A percentile compares a stretch with the other conserved stretches of the same genome.
Conservation (phyloP, 1,139 yeast genomes). For the Candida sojae region DNA sequence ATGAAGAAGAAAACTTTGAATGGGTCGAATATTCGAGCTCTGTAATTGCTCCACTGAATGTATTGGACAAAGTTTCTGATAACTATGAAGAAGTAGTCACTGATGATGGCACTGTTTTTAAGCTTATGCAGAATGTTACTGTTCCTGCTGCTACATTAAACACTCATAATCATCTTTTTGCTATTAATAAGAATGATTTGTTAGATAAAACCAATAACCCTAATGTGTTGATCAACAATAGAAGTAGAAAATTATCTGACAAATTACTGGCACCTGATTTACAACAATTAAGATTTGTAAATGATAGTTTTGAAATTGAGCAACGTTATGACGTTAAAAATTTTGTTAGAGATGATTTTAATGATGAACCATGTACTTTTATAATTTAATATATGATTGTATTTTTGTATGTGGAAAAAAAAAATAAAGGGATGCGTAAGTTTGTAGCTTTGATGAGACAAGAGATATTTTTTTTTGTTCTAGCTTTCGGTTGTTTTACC, state of each 20-base stretch:
- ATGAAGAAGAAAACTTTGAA: not conserved
- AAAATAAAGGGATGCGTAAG: not conserved
- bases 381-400: not conserved
- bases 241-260: slow-evolving; percentile 13
- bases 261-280: slow-evolving; percentile 12
- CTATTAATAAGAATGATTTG: slow-evolving; percentile 5
- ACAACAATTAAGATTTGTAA: not conserved
- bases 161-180: slow-evolving; percentile 3
- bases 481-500: too few relatives aligned
- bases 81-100: slow-evolving; percentile 9
- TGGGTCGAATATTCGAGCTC: not conserved
- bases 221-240: slow-evolving; percentile 11
- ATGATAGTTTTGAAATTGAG: slow-evolving; percentile 4
- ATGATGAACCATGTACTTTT: slow-evolving; percentile 3
- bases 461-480: not conserved
- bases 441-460: not conserved
- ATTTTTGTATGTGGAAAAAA: not conserved
- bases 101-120: slow-evolving; percentile 2
- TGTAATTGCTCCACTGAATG: slow-evolving; percentile 7
- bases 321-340: not conserved
- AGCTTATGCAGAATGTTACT: slow-evolving; percentile 6
- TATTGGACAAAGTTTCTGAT: slow-evolving; percentile 10
- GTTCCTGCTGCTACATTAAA: not conserved
- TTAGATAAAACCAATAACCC: slow-evolving; percentile 14
- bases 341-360: slow-evolving; percentile 20